Evolutionary conservation across 1,284 basidiomycete species (phyloP).

Genomic region (Chalciporus piperatoides): DNA sequence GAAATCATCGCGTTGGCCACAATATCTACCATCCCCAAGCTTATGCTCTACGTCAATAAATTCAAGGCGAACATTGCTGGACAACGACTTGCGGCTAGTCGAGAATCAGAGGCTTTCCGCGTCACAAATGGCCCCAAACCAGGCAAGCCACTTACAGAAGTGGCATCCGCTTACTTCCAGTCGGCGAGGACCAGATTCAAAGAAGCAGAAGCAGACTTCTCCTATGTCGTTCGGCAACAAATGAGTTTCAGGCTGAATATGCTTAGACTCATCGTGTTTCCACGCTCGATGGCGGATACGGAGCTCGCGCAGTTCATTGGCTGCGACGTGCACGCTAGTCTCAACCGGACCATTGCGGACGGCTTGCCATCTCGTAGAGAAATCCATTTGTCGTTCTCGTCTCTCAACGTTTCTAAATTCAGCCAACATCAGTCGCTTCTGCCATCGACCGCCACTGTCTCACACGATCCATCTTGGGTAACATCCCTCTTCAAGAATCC

Average conservation of each 20-base stretch:
- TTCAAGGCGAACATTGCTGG: conserved; percentile 68
- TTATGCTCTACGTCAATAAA: conserved; percentile 68
- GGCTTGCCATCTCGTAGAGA: conserved; percentile 52
- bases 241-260: conserved; percentile 64
- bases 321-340: conserved; percentile 58
- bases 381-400: conserved; percentile 65
- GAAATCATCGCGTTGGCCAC: conserved; percentile 70
- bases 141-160: conserved; percentile 74
- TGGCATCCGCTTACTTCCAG: conserved; percentile 78
- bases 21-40: conserved; percentile 69
- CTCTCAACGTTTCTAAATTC: conserved; percentile 71
- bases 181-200: conserved; percentile 66
- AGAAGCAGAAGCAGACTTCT: conserved; percentile 56
- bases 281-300: conserved; percentile 67
- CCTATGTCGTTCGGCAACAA: conserved; percentile 63
- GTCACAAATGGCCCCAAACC: conserved; percentile 62
- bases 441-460: conserved; percentile 36
- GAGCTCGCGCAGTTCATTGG: conserved; percentile 73
- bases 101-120: conserved; percentile 70
- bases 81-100: conserved; percentile 70
- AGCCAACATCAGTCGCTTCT: conserved; percentile 51
- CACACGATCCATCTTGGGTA: conserved; percentile 53
- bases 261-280: conserved; percentile 68
- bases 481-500: conserved; percentile 52
- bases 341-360: conserved; percentile 58